A percentile compares a stretch with the other conserved stretches of the same genome.
These are phyloP conservation scores for Spinacia oleracea DNA, from an alignment of 179 eudicot species.

Conservation along the genomic window DNA sequence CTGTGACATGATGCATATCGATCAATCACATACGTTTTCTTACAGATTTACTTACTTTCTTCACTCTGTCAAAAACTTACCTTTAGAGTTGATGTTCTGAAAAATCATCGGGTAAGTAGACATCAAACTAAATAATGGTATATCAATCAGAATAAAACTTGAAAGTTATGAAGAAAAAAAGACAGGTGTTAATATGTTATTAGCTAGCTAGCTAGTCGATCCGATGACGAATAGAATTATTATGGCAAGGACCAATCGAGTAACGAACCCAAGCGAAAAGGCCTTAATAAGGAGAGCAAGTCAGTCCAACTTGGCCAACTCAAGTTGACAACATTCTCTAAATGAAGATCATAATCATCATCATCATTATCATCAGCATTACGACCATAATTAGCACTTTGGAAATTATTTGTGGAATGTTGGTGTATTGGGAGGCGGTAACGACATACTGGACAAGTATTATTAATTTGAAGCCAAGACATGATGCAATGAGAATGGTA, in stretches of 20 bases:
- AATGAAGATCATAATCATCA: slow-evolving; percentile 17
- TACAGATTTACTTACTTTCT: too few species aligned
- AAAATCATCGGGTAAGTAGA: too few species aligned
- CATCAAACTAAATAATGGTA: too few species aligned
- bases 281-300: slow-evolving; percentile 29
- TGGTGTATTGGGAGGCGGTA: slow-evolving; percentile 25
- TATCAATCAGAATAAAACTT: too few species aligned
- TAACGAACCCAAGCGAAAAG: slow-evolving; percentile 22
- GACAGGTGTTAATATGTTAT: too few species aligned
- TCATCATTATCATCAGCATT: not conserved
- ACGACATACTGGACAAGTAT: slow-evolving; percentile 44
- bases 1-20: too few species aligned
- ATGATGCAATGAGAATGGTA: slow-evolving; percentile 37
- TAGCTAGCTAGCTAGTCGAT: too few species aligned
- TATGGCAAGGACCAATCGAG: slow-evolving; percentile 16
- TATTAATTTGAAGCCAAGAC: slow-evolving; percentile 36
- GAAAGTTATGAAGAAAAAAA: too few species aligned
- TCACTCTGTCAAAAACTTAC: too few species aligned
- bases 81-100: too few species aligned
- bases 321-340: slow-evolving; percentile 32
- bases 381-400: not conserved
- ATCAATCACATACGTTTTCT: too few species aligned
- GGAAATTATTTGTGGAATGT: not conserved
- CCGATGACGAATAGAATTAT: too few species aligned
- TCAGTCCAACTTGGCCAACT: slow-evolving; percentile 33